Conservation (phyloP, 2,329 filamentous ascomycete species). For the Fusarium sambucinum region DNA sequence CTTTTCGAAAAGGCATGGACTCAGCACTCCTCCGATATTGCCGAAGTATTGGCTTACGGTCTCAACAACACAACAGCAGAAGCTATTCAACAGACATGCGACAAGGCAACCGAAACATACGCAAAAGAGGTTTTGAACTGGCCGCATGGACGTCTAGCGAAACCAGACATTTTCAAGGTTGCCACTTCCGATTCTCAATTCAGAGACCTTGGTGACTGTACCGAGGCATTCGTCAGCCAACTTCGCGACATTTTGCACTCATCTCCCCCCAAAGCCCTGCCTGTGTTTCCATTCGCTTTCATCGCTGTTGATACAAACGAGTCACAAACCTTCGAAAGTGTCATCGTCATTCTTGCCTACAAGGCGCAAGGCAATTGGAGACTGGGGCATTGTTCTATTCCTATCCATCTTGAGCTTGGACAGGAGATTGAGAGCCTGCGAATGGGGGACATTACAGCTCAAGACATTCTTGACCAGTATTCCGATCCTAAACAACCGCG, state of each 20-base stretch:
- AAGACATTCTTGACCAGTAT: background rate
- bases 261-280: background rate
- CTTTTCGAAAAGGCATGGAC: background rate
- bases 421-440: background rate
- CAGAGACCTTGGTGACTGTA: accelerated
- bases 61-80: accelerated
- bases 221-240: accelerated
- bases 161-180: background rate
- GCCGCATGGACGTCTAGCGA: background rate
- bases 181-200: accelerated
- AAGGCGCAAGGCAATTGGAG: background rate
- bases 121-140: background rate
- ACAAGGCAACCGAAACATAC: background rate
- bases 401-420: background rate
- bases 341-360: background rate
- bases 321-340: accelerated
- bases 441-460: background rate
- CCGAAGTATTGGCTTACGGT: accelerated
- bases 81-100: background rate
- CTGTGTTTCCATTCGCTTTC: background rate
- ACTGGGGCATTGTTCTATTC: background rate
- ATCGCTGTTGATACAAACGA: background rate
- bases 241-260: background rate
- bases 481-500: background rate
- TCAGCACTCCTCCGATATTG: accelerated